Base-by-base conservation (phyloP, 1,139 yeast genomes). In the Geotrichum phurueaensis region DNA sequence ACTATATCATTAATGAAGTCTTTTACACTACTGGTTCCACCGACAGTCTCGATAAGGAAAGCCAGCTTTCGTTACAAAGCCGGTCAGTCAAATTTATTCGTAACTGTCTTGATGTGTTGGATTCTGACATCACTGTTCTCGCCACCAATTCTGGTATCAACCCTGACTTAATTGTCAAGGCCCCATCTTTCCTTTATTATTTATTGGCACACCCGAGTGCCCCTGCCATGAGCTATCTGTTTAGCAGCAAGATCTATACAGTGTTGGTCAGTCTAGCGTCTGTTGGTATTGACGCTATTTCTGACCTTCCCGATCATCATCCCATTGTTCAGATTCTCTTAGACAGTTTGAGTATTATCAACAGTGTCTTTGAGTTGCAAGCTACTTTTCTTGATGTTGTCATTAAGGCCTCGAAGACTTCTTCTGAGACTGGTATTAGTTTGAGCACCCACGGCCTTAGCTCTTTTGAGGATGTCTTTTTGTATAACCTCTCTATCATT, bases 401-500 rank as follows among this genome's bases (percentile, higher is more conserved):
- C 49, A 63, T 68, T 31, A 65, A 65, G 50, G 70, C 64, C 36
- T 59, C 61, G 45, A 65, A 65, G 43, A 57, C 51, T 39, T 58
- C 63, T n/a, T 60, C 58, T n/a, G 62, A 60, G 36, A 51, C 62
- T 7, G 63, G 61, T 0, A 75, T 79, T 23, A 75, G 75, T 54
- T 72, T 85, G 57, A 87, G 88, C 3, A 78, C 85, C 0, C 84
- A 83, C 66, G 92, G 94, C 0, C 71, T 84, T 7, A 73, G 79
- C 50, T 82, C 86, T 5, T 87, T 87, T 67, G 85, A 79, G 67
- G 96, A 90, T 67, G 85, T 91, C 0, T 74, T 91, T 12, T 75
- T 89, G 29, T 84, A 86, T 73, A 82, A 88, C 64, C 74, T 90
- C 29, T 81, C 89, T 0, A 75, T 88, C 10, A 79, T 91, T 20